These are phyloP conservation scores for Chytriomyces hyalinus DNA, from an alignment of 192 early-diverging fungal genomes.

Conservation along the genomic window DNA sequence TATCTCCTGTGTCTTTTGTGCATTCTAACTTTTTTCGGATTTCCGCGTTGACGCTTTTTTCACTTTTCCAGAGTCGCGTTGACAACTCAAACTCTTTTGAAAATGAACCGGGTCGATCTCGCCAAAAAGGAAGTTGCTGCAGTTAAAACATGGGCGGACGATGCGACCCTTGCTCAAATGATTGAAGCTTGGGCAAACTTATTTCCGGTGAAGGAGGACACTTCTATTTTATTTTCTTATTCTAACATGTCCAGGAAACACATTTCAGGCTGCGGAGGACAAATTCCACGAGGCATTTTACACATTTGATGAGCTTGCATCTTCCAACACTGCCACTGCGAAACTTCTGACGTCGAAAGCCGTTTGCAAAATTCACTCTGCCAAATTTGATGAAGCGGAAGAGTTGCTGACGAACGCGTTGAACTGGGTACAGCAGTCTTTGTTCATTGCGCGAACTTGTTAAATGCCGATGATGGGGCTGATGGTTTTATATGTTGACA, in stretches of 20 bases:
- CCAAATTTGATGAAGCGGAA: conserved; percentile 83
- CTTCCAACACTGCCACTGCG: conserved; percentile 70
- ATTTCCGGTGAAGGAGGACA: conserved; percentile 9
- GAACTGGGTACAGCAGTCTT: conserved; percentile 33
- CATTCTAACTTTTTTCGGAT: neutral
- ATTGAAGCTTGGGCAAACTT: conserved; percentile 87
- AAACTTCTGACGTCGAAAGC: conserved; percentile 83
- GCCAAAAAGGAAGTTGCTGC: conserved; percentile 79
- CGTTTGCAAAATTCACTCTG: conserved; percentile 78
- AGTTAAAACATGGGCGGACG: conserved; percentile 90
- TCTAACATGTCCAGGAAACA: neutral
- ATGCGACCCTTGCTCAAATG: conserved; percentile 90
- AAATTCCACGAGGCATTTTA: conserved; percentile 89
- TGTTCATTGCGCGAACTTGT: neutral
- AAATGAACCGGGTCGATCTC: conserved; percentile 82
- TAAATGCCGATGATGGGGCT: neutral
- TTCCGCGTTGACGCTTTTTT: neutral
- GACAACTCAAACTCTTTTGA: conserved; percentile 77
- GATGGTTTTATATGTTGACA: neutral
- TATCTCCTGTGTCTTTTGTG: neutral
- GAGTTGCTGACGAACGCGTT: conserved; percentile 78
- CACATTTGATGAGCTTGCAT: conserved; percentile 92
- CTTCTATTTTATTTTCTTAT: conserved; percentile 16
- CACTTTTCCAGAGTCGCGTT: conserved; percentile 70
- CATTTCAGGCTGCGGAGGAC: conserved; percentile 66